phyloP scores from a whole-genome alignment of 1,284 basidiomycete species.

The Naganishia sp. region DNA sequence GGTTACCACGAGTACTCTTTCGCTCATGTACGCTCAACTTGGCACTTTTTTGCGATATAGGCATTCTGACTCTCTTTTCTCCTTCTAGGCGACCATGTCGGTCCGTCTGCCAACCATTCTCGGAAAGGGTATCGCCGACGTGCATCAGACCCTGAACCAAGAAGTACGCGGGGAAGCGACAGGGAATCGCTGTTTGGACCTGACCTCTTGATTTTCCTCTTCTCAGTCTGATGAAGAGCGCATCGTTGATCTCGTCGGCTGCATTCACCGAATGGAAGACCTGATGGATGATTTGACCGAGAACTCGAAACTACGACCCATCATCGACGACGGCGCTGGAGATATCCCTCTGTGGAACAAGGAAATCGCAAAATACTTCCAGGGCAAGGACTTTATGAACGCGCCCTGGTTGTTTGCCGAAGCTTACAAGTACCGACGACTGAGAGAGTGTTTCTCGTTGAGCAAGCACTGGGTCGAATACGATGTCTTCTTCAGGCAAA shows the following conservation, averaged over 20 bases:
- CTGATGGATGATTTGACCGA: slow-evolving; percentile 79
- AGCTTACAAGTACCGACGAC: slow-evolving; percentile 94
- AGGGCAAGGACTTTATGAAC: slow-evolving; percentile 78
- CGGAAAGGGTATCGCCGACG: slow-evolving; percentile 93
- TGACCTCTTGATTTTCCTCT: not conserved
- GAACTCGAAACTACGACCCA: slow-evolving; percentile 77
- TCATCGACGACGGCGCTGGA: slow-evolving; percentile 88
- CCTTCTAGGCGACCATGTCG: slow-evolving; percentile 74
- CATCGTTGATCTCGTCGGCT: slow-evolving; percentile 80
- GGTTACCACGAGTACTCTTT: slow-evolving; percentile 97
- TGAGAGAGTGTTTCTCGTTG: slow-evolving; percentile 92
- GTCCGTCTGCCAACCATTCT: slow-evolving; percentile 91
- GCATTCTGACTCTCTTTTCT: slow-evolving; percentile 32
- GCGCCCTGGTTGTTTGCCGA: slow-evolving; percentile 60
- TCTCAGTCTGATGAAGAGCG: slow-evolving; percentile 74
- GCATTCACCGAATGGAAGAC: slow-evolving; percentile 81
- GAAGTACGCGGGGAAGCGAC: slow-evolving; percentile 43
- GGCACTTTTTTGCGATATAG: not conserved
- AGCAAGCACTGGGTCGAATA: slow-evolving; percentile 90
- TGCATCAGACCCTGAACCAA: slow-evolving; percentile 84
- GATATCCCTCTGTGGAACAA: slow-evolving; percentile 98
- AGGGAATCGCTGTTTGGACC: not conserved
- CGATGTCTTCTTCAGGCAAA: slow-evolving; percentile 83
- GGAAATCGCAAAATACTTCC: slow-evolving; percentile 88
- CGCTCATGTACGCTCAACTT: slow-evolving; percentile 62